Conservation (phyloP, 2,329 filamentous ascomycete genomes). For the Ophioceras dolichostomum region DNA sequence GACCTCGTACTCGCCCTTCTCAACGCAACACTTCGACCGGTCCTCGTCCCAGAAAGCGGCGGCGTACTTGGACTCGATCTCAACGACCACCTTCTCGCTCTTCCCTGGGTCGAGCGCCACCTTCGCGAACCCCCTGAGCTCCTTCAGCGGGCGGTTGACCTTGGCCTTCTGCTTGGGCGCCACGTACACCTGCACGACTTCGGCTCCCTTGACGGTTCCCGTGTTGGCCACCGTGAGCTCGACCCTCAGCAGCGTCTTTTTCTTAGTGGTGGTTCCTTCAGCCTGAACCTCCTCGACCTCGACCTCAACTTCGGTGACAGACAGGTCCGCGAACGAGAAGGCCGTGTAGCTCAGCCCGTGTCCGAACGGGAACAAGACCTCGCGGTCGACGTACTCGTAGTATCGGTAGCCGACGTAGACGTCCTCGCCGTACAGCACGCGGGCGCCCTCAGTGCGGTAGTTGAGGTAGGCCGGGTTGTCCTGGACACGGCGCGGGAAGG, state of each 20-base stretch:
- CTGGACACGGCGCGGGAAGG: constrained; percentile 49
- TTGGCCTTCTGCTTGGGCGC: constrained; percentile 40
- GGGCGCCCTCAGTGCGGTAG: constrained; percentile 49
- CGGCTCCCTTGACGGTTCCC: constrained; percentile 37
- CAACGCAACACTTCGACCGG: constrained; percentile 50
- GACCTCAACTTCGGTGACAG: constrained; percentile 27
- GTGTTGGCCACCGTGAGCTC: constrained; percentile 47
- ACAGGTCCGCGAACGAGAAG: constrained; percentile 31
- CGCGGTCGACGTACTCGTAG: constrained; percentile 43
- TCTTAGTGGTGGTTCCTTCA: no score
- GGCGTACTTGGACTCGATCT: constrained; percentile 46
- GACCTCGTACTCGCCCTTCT: constrained; percentile 53
- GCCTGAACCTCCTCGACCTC: constrained; percentile 27
- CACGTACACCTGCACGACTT: constrained; percentile 47
- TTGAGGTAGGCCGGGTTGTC: constrained; percentile 62
- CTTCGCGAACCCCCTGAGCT: constrained; percentile 51
- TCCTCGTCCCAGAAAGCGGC: constrained; percentile 60
- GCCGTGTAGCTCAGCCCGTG: constrained; percentile 15
- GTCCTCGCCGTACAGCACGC: constrained; percentile 59
- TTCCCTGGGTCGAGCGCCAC: constrained; percentile 23
- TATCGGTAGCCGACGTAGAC: constrained; percentile 62
- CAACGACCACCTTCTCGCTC: constrained; percentile 16
- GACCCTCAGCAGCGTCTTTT: no score
- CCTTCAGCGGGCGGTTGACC: constrained; percentile 44
- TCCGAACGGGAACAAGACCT: constrained; percentile 14